Conservation (phyloP, 2,329 filamentous ascomycete species). For the Exophiala dermatitidis region DNA sequence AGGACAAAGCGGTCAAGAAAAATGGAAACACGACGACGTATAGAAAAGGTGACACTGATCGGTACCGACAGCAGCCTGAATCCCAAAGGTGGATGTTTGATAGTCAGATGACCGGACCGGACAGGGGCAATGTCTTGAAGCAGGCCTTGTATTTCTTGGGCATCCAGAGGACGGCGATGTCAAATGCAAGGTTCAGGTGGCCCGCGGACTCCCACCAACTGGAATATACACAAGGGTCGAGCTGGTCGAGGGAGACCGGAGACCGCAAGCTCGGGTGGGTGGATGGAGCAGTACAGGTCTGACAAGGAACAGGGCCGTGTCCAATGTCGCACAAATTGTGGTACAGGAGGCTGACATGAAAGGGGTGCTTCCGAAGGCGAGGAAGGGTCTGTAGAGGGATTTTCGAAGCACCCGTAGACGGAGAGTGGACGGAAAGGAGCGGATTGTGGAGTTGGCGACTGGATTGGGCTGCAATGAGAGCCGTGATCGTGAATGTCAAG, state of each 20-base stretch:
- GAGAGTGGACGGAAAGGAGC: background rate
- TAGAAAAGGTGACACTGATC: background rate
- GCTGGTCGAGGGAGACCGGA: background rate
- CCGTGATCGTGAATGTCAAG: background rate
- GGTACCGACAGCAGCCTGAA: background rate
- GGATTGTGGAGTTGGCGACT: background rate
- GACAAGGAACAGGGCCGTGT: background rate
- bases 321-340: background rate
- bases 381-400: background rate
- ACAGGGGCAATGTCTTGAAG: background rate
- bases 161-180: background rate
- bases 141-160: background rate
- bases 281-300: background rate
- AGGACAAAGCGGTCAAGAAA: background rate
- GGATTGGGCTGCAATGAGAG: background rate
- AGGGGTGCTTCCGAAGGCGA: background rate
- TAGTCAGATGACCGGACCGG: background rate
- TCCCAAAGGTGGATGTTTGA: background rate
- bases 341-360: background rate
- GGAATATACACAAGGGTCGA: background rate
- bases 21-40: background rate
- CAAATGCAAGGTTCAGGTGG: constrained; percentile 1
- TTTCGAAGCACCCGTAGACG: background rate
- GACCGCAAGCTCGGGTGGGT: background rate
- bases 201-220: background rate